These are phyloP conservation scores for Volvox reticuliferus DNA, from an alignment of 139 green algal species.

Conservation along the genomic window DNA sequence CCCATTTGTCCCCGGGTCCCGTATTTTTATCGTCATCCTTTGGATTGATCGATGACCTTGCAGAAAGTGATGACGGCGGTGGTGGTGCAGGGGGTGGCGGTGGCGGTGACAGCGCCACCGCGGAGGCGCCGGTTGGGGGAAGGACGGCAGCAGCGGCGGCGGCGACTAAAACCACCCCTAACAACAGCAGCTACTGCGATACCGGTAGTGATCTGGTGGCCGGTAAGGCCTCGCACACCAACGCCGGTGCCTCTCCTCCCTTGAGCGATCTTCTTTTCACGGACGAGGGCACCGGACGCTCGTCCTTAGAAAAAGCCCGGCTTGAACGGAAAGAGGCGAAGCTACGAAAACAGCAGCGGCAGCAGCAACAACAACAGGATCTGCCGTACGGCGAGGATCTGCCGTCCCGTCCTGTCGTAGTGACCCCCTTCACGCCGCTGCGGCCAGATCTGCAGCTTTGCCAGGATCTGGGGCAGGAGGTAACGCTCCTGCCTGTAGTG, in stretches of 20 bases:
- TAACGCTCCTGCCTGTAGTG: neutral
- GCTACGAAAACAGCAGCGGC: neutral
- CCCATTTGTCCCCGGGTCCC: too few species aligned
- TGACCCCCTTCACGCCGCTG: constrained; percentile 7
- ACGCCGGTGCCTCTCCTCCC: neutral
- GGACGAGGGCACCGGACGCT: too few species aligned
- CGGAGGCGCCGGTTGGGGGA: too few species aligned
- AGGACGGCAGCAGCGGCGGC: neutral
- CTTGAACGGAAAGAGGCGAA: too few species aligned
- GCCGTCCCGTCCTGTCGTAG: neutral
- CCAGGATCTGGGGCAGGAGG: neutral
- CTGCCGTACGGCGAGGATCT: neutral
- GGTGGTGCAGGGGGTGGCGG: too few species aligned
- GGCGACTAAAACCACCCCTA: neutral
- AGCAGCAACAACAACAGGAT: neutral
- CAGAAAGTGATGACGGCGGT: too few species aligned
- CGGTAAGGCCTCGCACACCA: neutral
- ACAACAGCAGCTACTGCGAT: neutral
- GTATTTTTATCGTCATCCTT: too few species aligned
- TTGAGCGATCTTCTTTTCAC: neutral
- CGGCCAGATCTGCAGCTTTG: neutral
- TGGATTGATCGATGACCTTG: too few species aligned
- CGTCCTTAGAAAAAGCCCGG: too few species aligned
- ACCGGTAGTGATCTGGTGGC: neutral
- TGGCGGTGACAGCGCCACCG: too few species aligned